Conservation (phyloP, 1,139 yeast genomes). For the Komagataea norvegica region DNA sequence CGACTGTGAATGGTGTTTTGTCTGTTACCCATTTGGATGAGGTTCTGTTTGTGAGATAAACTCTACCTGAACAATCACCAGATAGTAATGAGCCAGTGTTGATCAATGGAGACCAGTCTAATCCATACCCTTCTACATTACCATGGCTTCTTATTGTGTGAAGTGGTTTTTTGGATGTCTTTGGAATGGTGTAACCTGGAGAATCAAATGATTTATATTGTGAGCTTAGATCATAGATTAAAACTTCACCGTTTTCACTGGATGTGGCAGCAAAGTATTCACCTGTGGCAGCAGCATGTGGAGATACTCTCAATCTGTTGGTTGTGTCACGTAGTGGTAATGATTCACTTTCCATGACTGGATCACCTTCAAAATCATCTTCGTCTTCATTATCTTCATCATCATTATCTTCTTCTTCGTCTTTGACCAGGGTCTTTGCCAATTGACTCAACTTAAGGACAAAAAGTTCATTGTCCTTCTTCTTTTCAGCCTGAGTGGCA, state of each 20-base stretch:
- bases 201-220: conserved; percentile 81
- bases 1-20: conserved; percentile 70
- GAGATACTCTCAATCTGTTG: conserved; percentile 82
- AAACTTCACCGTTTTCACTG: conserved; percentile 88
- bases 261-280: conserved; percentile 85
- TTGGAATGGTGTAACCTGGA: conserved; percentile 82
- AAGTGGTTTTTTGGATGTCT: conserved; percentile 69
- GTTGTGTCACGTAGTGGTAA: conserved; percentile 79
- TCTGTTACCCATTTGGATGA: conserved; percentile 85
- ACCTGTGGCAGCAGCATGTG: conserved; percentile 68
- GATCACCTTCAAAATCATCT: conserved; percentile 68
- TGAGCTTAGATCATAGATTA: conserved; percentile 73
- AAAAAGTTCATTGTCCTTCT: conserved; percentile 83
- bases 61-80: conserved; percentile 86
- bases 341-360: conserved; percentile 79
- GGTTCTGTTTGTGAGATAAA: conserved; percentile 72
- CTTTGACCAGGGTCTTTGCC: conserved; percentile 79
- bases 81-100: conserved; percentile 77
- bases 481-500: conserved; percentile 88
- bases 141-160: conserved; percentile 89
- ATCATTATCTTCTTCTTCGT: conserved; percentile 66
- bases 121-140: conserved; percentile 94
- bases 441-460: conserved; percentile 80
- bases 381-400: conserved; percentile 69
- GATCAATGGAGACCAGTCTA: conserved; percentile 92